These are phyloP conservation scores for Rosa persica DNA, from an alignment of 306 rosid genomes.

Conservation along the genomic window DNA sequence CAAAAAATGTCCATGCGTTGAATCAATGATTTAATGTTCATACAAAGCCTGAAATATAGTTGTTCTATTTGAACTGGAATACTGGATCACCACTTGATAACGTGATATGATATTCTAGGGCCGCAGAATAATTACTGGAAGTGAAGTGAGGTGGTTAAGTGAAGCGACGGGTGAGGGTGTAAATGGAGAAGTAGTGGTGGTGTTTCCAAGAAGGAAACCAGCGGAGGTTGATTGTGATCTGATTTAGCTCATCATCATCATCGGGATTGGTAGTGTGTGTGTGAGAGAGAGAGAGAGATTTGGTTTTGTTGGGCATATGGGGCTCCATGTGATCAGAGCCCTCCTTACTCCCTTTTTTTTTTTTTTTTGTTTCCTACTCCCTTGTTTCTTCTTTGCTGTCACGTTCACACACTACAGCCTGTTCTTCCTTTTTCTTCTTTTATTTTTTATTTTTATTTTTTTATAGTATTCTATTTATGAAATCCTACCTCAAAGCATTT, in stretches of 20 bases:
- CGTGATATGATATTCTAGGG: too few species aligned
- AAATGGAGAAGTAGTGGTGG: conserved; percentile 40
- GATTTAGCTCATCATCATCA: conserved; percentile 24
- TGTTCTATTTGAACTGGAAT: too few species aligned
- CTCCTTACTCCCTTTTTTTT: conserved; percentile 27
- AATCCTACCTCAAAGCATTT: conserved; percentile 3
- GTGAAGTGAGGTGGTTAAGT: background rate
- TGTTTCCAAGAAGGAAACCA: conserved; percentile 96
- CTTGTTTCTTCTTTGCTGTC: conserved; percentile 35
- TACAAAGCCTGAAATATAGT: too few species aligned
- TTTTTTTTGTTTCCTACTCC: conserved; percentile 18
- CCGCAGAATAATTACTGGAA: background rate
- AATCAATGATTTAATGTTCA: too few species aligned
- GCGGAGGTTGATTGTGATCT: conserved; percentile 21
- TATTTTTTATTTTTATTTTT: background rate
- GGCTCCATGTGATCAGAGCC: conserved; percentile 77
- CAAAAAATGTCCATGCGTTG: too few species aligned
- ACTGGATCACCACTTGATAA: too few species aligned
- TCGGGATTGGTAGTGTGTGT: conserved; percentile 50
- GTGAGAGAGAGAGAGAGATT: conserved; percentile 30
- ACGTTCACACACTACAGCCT: conserved; percentile 40
- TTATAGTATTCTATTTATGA: background rate
- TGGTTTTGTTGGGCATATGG: conserved; percentile 82
- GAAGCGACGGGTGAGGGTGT: background rate
- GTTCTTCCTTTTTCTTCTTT: background rate